Percentiles rank a stretch among this genome's conserved stretches.
Evolutionary conservation across 441 rosid species (phyloP).

Genomic region (Croton laevigatus): DNA sequence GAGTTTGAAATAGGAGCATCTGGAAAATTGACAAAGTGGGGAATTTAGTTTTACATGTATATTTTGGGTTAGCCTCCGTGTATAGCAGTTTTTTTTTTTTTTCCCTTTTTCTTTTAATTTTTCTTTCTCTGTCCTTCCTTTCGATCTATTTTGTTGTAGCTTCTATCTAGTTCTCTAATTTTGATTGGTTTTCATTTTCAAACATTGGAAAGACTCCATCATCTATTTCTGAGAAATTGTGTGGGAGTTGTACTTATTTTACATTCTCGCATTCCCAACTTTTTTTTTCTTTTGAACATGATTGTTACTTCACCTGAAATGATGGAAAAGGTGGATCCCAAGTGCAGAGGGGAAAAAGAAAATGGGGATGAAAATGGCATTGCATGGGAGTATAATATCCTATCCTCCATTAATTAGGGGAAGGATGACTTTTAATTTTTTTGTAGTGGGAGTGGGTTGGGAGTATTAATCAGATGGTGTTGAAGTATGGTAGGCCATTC

Average conservation of each 20-base stretch:
- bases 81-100: slow-evolving; percentile 34
- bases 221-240: neutral
- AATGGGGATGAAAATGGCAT: too few species aligned
- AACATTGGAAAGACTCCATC: neutral
- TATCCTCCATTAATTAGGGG: too few species aligned
- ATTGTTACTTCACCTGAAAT: neutral
- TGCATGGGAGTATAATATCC: too few species aligned
- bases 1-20: slow-evolving; percentile 28
- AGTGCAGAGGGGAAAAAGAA: too few species aligned
- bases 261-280: neutral
- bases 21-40: slow-evolving; percentile 29
- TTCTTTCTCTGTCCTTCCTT: neutral
- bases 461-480: neutral
- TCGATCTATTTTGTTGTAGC: slow-evolving; percentile 11
- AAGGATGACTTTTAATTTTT: too few species aligned
- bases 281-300: neutral
- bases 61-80: slow-evolving; percentile 39
- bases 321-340: too few species aligned
- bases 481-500: neutral
- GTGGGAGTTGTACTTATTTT: neutral
- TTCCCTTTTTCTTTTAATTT: neutral
- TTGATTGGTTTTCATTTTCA: slow-evolving; percentile 11
- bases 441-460: neutral
- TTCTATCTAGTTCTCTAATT: neutral
- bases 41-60: slow-evolving; percentile 39